Percentiles rank a stretch among this genome's conserved stretches.
Conservation (phyloP, 2,329 filamentous ascomycete genomes). For the Setomelanomma holmii region DNA sequence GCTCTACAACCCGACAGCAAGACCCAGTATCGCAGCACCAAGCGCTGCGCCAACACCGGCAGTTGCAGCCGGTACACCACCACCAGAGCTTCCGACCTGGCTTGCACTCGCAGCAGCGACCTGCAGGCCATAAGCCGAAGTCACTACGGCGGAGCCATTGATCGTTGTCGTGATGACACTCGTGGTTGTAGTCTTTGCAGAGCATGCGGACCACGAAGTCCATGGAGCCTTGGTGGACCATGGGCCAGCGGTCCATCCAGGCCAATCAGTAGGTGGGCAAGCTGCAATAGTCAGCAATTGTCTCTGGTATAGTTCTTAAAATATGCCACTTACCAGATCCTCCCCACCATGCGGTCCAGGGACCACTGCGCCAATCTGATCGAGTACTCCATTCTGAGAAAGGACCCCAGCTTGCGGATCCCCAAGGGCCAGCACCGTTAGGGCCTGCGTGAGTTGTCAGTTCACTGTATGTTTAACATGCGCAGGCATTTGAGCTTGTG, state of each 20-base stretch:
- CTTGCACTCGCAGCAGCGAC: conserved; percentile 36
- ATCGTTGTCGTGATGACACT: conserved; percentile 39
- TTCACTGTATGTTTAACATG: background rate
- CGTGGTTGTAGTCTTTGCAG: conserved; percentile 40
- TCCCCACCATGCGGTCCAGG: conserved; percentile 48
- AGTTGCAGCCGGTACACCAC: conserved; percentile 17
- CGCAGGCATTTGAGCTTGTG: no score
- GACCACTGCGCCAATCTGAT: conserved; percentile 33
- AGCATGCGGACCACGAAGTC: conserved; percentile 45
- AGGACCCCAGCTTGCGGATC: conserved; percentile 33
- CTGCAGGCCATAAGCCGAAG: conserved; percentile 40
- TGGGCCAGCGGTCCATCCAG: conserved; percentile 45
- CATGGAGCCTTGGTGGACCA: conserved; percentile 47
- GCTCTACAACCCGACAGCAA: conserved; percentile 31
- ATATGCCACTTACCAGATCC: no score
- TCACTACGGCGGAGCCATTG: conserved; percentile 26
- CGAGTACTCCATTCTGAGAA: conserved; percentile 39
- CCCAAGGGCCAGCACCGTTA: conserved; percentile 36
- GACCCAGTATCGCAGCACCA: conserved; percentile 29
- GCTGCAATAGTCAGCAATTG: no score
- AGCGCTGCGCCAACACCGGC: conserved; percentile 26
- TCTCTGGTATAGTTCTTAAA: no score
- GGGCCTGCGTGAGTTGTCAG: conserved; percentile 17
- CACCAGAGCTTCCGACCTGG: conserved; percentile 4
- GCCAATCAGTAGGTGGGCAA: conserved; percentile 45